Evolutionary conservation across 352 stramenopile species (phyloP).

Genomic region (Globisporangium radiosum): DNA sequence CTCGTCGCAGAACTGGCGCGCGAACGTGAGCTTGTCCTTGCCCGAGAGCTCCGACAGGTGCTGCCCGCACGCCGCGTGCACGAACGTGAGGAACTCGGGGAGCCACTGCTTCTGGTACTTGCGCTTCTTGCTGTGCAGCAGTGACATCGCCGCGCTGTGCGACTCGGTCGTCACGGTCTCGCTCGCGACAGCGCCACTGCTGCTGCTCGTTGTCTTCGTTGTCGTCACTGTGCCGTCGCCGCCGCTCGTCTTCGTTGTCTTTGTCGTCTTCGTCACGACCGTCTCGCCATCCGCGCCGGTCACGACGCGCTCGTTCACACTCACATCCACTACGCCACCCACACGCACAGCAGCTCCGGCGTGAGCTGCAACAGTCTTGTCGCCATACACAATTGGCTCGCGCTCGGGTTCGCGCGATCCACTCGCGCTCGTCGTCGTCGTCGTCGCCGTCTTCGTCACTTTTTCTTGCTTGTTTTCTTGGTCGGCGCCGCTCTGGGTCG

Average conservation of each 20-base stretch:
- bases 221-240: background rate
- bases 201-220: no score
- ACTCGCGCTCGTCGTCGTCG: background rate
- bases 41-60: conserved; percentile 25
- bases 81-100: conserved; percentile 26
- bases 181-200: no score
- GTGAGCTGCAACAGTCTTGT: background rate
- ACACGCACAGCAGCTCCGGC: background rate
- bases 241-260: background rate
- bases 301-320: background rate
- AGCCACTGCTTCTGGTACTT: conserved; percentile 28
- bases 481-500: background rate
- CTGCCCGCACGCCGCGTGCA: conserved; percentile 19
- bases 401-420: background rate
- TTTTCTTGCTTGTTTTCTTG: conserved; percentile 2
- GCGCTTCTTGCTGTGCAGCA: conserved; percentile 11
- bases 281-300: background rate
- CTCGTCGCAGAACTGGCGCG: conserved; percentile 26
- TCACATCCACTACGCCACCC: background rate
- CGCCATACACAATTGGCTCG: conserved; percentile 1
- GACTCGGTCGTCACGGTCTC: no score
- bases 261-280: background rate
- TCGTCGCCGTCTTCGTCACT: conserved; percentile 2
- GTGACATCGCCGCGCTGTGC: background rate
- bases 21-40: conserved; percentile 33